phyloP scores from a whole-genome alignment of 2,329 filamentous ascomycete species.

The Paecilomyces sp. region DNA sequence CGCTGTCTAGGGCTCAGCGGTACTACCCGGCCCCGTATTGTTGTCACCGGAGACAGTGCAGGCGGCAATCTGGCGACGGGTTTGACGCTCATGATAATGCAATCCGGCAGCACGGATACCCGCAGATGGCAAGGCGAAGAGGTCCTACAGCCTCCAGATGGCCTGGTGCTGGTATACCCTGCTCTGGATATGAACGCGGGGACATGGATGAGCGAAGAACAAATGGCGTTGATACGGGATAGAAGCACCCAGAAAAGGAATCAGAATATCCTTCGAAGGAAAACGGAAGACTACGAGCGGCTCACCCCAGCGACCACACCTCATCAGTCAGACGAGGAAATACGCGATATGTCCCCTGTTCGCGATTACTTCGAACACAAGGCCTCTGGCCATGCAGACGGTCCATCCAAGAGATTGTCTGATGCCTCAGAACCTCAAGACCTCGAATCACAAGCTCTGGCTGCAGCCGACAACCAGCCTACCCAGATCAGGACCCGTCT shows the following conservation, averaged over 20 bases:
- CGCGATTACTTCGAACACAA: slow-evolving; percentile 21
- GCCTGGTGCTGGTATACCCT: slow-evolving; percentile 80
- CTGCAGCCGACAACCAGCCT: slow-evolving; percentile 32
- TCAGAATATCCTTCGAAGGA: slow-evolving; percentile 67
- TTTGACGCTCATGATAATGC: slow-evolving; percentile 81
- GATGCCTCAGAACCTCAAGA: slow-evolving; percentile 12
- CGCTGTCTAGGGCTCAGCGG: slow-evolving; percentile 70
- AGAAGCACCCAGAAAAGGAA: slow-evolving; percentile 72
- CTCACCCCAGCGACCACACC: slow-evolving; percentile 69
- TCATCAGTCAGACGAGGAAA: slow-evolving; percentile 70
- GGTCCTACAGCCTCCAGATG: slow-evolving; percentile 66
- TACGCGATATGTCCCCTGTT: slow-evolving; percentile 31
- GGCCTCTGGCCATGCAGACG: slow-evolving; percentile 16
- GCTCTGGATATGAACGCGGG: slow-evolving; percentile 94
- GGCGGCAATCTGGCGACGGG: slow-evolving; percentile 76
- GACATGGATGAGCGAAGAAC: slow-evolving; percentile 98
- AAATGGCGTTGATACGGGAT: slow-evolving; percentile 89
- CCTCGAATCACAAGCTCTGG: slow-evolving; percentile 23
- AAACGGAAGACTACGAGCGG: slow-evolving; percentile 82
- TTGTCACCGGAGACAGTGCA: slow-evolving; percentile 73
- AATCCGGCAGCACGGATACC: slow-evolving; percentile 56
- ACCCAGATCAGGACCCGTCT: slow-evolving; percentile 68
- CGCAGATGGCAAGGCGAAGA: slow-evolving; percentile 50
- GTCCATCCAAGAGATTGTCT: slow-evolving; percentile 13
- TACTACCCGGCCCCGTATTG: slow-evolving; percentile 56